Base-by-base conservation (phyloP, 768 basidiomycete genomes). In the Gloeopeniophorella convolvens region DNA sequence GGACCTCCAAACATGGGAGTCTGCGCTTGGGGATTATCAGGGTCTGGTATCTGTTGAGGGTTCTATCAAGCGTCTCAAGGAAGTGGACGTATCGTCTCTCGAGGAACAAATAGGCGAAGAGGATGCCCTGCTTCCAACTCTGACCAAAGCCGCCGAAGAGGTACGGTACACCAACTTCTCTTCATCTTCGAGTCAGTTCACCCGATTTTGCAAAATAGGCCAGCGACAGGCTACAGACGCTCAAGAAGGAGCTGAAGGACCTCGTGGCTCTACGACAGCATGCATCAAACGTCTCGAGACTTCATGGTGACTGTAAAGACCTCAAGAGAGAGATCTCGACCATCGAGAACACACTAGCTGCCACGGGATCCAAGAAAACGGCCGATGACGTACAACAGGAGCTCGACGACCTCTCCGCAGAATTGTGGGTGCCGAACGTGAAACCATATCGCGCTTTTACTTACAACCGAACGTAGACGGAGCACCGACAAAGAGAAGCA, bases 341-440 rank as follows among this genome's bases (percentile, higher is more conserved):
- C 40, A 69, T 92, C 37, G 89, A 96, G 65, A 68, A 69, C 40
- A 80, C 86, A 40, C 74, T 99, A 13, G 68, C 75, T 16, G 67
- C 75, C 6, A 82, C 82, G 2, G 94, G 93, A 2, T 85, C 84
- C 28, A 76, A 79, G 12, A 89, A 82, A 66, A 92, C 93, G 1
- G 77, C 79, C 1, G 88, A 91, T 39, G 92, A 94, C 40, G 84
- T 97, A 13, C 87, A 97, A 64, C 68, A 59, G 21, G 84, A 96
- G 61, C 71, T 96, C 5, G 80, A 85, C 47, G 66, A 68, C 1
- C 63, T 94, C 20, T 71, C 75, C 1, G 69, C 68, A 13, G 73
- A 84, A 53, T 72, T 91, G 93, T 95, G 59, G 62, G 80, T 66
- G 34, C 37, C 45, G 7, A n/a, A 47, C 36, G 20, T 23, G 39